Conservation (phyloP, 345 rosid species). For the Barbarea vulgaris region DNA sequence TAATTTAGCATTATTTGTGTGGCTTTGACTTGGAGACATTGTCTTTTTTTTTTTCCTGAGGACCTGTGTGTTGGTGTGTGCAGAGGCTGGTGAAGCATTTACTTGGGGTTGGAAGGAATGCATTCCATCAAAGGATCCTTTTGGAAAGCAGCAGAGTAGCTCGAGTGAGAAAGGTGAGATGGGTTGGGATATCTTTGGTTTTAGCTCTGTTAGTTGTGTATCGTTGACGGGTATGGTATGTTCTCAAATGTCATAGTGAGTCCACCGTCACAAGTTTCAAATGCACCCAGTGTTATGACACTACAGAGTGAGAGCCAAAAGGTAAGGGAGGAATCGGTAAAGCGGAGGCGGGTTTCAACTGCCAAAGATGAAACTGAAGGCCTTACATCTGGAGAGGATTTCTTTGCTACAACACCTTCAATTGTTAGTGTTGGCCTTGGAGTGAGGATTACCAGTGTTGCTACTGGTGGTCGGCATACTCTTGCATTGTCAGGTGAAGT, state of each 20-base stretch:
- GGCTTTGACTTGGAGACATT: not conserved
- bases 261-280: slow-evolving; percentile 48
- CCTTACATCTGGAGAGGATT: slow-evolving; percentile 54
- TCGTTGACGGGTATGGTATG: not conserved
- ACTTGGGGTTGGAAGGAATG: slow-evolving; percentile 99
- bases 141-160: slow-evolving; percentile 50
- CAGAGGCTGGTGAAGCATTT: slow-evolving; percentile 72
- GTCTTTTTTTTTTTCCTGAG: not conserved
- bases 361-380: slow-evolving; percentile 59
- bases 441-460: slow-evolving; percentile 68
- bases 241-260: slow-evolving; percentile 39
- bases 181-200: not conserved
- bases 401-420: slow-evolving; percentile 54
- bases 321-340: slow-evolving; percentile 57
- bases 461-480: slow-evolving; percentile 88
- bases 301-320: slow-evolving; percentile 42
- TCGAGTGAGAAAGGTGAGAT: slow-evolving; percentile 56
- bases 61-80: slow-evolving; percentile 20
- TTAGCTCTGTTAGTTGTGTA: not conserved
- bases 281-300: slow-evolving; percentile 30
- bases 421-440: slow-evolving; percentile 62
- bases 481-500: slow-evolving; percentile 78
- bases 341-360: slow-evolving; percentile 59
- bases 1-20: slow-evolving; percentile 13
- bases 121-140: slow-evolving; percentile 60